A percentile compares a stretch with the other conserved stretches of the same genome.
Evolutionary conservation across 805 yeast species (phyloP).

Genomic region (Saccharomycopsis schoenii): DNA sequence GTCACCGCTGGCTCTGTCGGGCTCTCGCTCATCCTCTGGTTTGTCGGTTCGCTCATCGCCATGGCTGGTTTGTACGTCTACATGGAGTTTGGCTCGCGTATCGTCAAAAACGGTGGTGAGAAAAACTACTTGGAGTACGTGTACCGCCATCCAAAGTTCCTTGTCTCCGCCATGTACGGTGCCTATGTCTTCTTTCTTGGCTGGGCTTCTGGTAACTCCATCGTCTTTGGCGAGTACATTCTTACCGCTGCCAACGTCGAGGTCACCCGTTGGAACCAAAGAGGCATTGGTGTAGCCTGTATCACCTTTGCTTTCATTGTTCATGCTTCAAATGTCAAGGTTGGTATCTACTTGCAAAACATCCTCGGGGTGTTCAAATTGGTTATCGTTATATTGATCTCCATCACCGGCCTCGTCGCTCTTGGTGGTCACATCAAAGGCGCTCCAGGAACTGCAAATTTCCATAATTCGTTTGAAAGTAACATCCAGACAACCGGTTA

Average conservation of each 20-base stretch:
- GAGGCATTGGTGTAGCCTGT: constrained; percentile 69
- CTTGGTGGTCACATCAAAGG: constrained; percentile 58
- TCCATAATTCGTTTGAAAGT: constrained; percentile 42
- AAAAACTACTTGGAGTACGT: constrained; percentile 70
- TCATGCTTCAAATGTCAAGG: constrained; percentile 50
- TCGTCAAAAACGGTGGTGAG: constrained; percentile 81
- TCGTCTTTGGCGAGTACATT: constrained; percentile 71
- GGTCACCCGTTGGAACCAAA: constrained; percentile 63
- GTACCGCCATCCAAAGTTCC: constrained; percentile 56
- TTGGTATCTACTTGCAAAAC: constrained; percentile 59
- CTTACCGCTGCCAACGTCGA: constrained; percentile 63
- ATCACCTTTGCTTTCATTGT: constrained; percentile 60
- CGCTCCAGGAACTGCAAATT: constrained; percentile 48
- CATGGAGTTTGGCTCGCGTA: constrained; percentile 71
- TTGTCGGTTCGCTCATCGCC: constrained; percentile 63
- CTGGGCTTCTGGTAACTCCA: constrained; percentile 80
- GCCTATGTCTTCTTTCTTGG: constrained; percentile 67
- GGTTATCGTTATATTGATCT: constrained; percentile 57
- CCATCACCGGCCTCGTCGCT: constrained; percentile 77
- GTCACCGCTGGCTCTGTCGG: constrained; percentile 60
- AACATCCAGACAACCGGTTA: constrained; percentile 41
- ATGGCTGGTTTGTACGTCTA: constrained; percentile 55
- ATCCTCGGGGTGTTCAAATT: constrained; percentile 63
- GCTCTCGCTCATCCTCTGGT: constrained; percentile 61
- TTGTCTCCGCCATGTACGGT: constrained; percentile 57